Evolutionary conservation across 2,329 filamentous ascomycete genomes (phyloP).

Genomic region (Leptographium flavum): DNA sequence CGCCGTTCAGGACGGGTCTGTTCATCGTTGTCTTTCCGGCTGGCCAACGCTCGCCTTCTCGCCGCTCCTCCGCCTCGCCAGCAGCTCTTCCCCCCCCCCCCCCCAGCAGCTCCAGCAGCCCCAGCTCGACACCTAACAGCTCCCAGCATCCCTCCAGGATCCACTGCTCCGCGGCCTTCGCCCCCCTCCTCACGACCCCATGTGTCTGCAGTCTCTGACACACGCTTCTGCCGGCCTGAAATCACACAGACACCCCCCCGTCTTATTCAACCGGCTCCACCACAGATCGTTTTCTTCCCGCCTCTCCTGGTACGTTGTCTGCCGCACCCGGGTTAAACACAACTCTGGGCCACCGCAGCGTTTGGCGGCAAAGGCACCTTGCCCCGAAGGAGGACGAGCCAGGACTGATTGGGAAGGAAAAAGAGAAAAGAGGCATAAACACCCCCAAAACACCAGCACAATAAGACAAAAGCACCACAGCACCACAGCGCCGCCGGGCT

Average conservation of each 20-base stretch:
- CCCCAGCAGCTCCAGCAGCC: no score
- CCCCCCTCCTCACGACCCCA: not conserved
- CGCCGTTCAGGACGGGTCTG: no score
- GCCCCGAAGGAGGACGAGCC: not conserved
- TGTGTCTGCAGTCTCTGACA: not conserved
- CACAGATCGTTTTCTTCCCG: not conserved
- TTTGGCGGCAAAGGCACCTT: not conserved
- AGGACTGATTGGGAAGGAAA: constrained; percentile 2
- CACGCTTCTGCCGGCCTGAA: not conserved
- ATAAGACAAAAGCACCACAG: not conserved
- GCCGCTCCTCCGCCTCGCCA: no score
- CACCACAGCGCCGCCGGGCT: no score
- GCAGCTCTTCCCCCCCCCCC: no score
- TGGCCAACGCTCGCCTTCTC: no score
- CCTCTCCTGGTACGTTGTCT: not conserved
- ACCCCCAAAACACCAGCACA: no score
- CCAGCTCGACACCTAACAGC: no score
- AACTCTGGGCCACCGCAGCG: not conserved
- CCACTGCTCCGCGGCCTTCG: not conserved
- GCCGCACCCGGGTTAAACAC: not conserved
- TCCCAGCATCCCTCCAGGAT: not conserved
- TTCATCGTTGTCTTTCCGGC: no score
- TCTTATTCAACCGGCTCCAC: not conserved
- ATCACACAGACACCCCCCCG: not conserved
- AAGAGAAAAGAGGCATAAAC: not conserved